Base-by-base conservation (phyloP, 257 asterid species). In the Capsicum chinense region DNA sequence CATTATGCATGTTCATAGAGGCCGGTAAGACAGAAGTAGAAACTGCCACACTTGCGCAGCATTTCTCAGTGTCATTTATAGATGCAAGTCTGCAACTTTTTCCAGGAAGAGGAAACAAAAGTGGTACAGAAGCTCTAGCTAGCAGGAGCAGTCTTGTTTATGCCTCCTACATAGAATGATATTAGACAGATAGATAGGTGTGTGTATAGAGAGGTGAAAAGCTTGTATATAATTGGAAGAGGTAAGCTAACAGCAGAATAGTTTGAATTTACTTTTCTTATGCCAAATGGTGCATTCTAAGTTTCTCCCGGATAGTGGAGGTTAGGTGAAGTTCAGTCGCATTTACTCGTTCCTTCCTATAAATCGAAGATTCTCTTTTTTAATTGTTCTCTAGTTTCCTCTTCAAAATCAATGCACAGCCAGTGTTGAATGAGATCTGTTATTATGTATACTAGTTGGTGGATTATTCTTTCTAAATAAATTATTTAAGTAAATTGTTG, bases 221-320 rank as follows among this genome's bases (percentile, higher is more conserved):
- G n/a, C 11, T 48, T 73, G 59, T 19, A 39, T 73, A 50, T 21
- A 21, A 11, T 74, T 50, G 47, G 37, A 74, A 57, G 39, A 50
- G 17, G 44, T 19, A 50, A 50, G 81, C 81, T 52, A 21, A 50
- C 35, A 48, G 62, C 12, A 74, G 81, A 6, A 11, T 21, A 21
- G 62, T 74, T 37, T 74, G 42, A 21, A 52, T 74, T 74, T 50
- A 74, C 17, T 52, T 50, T 52, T 74, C 42, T 50, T 52, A 19
- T 74, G 6, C 60, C 80, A 42, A 3, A 71, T 71, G 56, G 80
- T 73, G 81, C 81, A 74, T 48, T 50, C 44, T 50, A 21, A 73
- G 80, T 19, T 48, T 48, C 59, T 19, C 59, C 42, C 39, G 6
- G n/a, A 52, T 26, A 50, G 42, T 74, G 81, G 62, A 50, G 21